Evolutionary conservation across 805 yeast species (phyloP).

Genomic region (Lipomyces spencermartinsiae): DNA sequence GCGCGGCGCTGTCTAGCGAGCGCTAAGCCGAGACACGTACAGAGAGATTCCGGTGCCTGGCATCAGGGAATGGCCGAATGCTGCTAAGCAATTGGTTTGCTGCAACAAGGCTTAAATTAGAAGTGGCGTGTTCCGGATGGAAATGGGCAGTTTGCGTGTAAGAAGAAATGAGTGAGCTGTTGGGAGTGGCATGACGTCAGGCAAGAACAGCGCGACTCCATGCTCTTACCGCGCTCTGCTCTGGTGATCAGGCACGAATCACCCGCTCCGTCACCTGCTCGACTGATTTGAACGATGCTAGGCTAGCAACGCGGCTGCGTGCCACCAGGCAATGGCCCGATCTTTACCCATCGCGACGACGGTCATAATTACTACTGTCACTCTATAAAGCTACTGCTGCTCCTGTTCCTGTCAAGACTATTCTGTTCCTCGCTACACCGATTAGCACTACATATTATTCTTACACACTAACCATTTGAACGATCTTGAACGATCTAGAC

Average conservation of each 20-base stretch:
- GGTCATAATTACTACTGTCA: background rate
- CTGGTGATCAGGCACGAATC: conserved; percentile 2
- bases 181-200: conserved; percentile 2
- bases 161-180: background rate
- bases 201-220: background rate
- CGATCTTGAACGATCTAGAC: background rate
- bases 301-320: background rate
- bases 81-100: background rate
- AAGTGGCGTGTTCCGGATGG: background rate
- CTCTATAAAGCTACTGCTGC: background rate
- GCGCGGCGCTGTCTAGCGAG: background rate
- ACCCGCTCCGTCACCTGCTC: conserved; percentile 4
- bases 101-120: background rate
- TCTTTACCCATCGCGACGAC: background rate
- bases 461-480: background rate
- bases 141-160: background rate
- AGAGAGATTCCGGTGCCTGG: background rate
- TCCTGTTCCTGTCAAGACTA: background rate
- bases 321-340: background rate
- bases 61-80: background rate
- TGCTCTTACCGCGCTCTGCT: background rate
- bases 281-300: background rate
- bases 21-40: background rate
- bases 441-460: background rate
- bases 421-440: background rate